These are phyloP conservation scores for Penicillium paradoxum DNA, from an alignment of 495 filamentous ascomycete species.

Conservation along the genomic window DNA sequence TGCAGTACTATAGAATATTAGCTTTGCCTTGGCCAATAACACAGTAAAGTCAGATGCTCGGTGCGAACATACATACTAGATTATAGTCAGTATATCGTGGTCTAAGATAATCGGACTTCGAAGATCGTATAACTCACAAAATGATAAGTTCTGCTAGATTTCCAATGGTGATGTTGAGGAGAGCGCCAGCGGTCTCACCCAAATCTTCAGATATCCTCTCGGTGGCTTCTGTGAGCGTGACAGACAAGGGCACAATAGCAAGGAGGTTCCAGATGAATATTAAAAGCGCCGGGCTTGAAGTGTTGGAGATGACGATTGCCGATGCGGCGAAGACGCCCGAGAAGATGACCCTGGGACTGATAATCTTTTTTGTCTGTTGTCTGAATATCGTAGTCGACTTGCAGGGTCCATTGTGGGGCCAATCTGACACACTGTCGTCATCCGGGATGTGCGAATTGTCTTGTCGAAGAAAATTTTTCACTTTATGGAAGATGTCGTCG, in stretches of 20 bases:
- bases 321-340: not conserved
- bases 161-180: slow-evolving; percentile 22
- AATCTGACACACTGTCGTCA: not conserved
- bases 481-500: not conserved
- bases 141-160: slow-evolving; percentile 23
- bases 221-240: slow-evolving; percentile 21
- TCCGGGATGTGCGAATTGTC: not conserved
- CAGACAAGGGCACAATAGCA: slow-evolving; percentile 22
- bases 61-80: not conserved
- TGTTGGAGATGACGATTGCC: not conserved
- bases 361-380: not conserved
- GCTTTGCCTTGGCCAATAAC: not conserved
- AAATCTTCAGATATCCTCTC: slow-evolving; percentile 15
- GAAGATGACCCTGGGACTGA: not conserved
- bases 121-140: slow-evolving; percentile 12
- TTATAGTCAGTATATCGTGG: not conserved
- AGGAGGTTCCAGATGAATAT: slow-evolving; percentile 24
- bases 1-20: slow-evolving; percentile 13
- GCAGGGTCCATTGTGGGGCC: not conserved
- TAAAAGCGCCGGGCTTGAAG: slow-evolving; percentile 1
- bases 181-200: slow-evolving; percentile 21
- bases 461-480: not conserved
- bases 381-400: not conserved
- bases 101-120: not conserved
- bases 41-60: not conserved